Evolutionary conservation across 1,284 basidiomycete species (phyloP).

Genomic region (Puccinia triticina): DNA sequence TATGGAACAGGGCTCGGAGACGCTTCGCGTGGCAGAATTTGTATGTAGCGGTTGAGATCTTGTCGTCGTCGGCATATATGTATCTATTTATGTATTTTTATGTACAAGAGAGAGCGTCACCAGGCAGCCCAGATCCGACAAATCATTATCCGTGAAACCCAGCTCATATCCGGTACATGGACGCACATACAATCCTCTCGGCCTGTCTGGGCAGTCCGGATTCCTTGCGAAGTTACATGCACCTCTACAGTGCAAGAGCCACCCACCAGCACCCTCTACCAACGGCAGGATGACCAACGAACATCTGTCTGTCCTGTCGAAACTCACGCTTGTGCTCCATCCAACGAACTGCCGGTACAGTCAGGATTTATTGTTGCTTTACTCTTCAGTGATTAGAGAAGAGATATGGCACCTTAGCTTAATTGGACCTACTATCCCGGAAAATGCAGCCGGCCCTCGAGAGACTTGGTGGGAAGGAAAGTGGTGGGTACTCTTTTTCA

Average conservation of each 20-base stretch:
- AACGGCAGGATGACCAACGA: conserved; percentile 7
- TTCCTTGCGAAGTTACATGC: no score
- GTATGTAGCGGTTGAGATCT: neutral
- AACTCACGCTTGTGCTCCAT: conserved; percentile 15
- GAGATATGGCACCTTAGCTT: conserved; percentile 37
- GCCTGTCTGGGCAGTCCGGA: no score
- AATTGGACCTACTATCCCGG: conserved; percentile 14
- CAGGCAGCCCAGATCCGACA: neutral
- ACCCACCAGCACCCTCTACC: neutral
- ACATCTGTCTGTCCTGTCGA: neutral
- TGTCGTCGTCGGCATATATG: no score
- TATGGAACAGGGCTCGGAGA: neutral
- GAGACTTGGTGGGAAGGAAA: conserved; percentile 35
- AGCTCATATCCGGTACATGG: no score
- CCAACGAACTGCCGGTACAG: conserved; percentile 14
- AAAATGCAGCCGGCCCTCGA: neutral
- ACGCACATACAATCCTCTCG: no score
- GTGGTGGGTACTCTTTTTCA: neutral
- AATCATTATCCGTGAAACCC: neutral
- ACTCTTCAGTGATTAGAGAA: conserved; percentile 24
- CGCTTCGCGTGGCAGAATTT: neutral
- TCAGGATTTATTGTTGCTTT: neutral
- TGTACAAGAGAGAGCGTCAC: no score
- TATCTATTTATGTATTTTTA: no score
- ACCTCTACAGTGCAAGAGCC: no score